These are phyloP conservation scores for Colletotrichum incanum DNA, from an alignment of 2,329 filamentous ascomycete species.

Conservation along the genomic window DNA sequence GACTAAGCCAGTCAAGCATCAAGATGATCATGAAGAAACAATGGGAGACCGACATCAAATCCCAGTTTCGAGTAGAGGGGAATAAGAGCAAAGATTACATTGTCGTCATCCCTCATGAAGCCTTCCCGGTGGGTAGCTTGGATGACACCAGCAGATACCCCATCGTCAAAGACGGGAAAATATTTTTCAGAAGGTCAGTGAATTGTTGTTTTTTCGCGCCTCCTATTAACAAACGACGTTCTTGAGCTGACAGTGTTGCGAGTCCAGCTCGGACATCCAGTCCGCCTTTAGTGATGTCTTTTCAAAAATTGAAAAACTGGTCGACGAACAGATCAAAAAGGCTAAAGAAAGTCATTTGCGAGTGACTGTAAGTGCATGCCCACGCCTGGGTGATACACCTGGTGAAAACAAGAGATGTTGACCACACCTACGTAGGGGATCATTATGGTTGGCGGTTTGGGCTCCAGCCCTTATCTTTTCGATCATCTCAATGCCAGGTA, in stretches of 20 bases:
- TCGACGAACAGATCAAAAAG: constrained; percentile 46
- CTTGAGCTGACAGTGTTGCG: too few species aligned
- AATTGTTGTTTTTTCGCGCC: too few species aligned
- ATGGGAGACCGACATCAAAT: constrained; percentile 49
- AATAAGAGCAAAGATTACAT: neutral
- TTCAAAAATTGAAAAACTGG: constrained; percentile 44
- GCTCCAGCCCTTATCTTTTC: constrained; percentile 51
- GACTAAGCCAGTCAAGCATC: neutral
- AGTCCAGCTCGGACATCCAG: constrained; percentile 43
- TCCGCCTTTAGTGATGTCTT: constrained; percentile 47
- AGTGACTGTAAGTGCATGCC: constrained; percentile 40
- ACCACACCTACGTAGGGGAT: constrained; percentile 50
- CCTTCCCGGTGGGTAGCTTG: neutral
- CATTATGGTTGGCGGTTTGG: constrained; percentile 58
- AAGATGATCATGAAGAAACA: constrained; percentile 40
- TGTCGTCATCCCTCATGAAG: neutral
- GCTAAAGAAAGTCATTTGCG: constrained; percentile 27
- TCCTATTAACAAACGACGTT: too few species aligned
- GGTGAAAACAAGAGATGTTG: neutral
- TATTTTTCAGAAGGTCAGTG: neutral
- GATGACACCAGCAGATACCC: neutral
- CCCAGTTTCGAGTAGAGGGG: constrained; percentile 37
- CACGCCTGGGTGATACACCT: constrained; percentile 45
- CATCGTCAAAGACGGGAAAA: neutral
- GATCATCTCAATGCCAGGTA: constrained; percentile 37